Evolutionary conservation across 2,329 filamentous ascomycete species (phyloP), one percentile per base, ranked within the genome.

Genomic region (Aspergillus sp.): DNA sequence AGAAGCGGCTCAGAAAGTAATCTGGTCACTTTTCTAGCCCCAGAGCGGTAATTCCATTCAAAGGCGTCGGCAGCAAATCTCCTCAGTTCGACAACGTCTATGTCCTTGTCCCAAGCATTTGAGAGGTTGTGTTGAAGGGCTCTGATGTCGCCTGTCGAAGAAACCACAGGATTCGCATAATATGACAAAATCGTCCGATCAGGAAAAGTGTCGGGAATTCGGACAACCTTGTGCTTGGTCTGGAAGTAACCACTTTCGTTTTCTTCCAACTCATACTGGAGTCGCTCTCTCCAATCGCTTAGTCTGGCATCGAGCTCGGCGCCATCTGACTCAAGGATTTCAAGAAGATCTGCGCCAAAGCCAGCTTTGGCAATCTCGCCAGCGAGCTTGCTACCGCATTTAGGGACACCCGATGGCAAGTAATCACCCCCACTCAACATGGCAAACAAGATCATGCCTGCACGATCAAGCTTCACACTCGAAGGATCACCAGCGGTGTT

Each of bases 361-460:
- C 93, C 92, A 55, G 92, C 95, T 69, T 86, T 86, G 36, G 93
- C 93, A 57, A 95, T 96, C 73, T 97, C 92, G 66, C 90, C 95
- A 0, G 95, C 94, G 10, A 93, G 82, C 71, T 94, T 96, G 52
- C 92, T 86, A 1, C 95, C 95, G 68, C 93, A 96, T 3, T 91
- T 90, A 0, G 90, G 88, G 15, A 99, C 89, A 0, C 95, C 95
- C 58, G 92, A 90, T 0, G 93, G 91, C 0, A 94, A 82, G 68
- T 99, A 99, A 75, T 99, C 95, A 6, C 95, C 95, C 6, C 95
- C 95, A 67, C 93, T 97, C 85, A 99, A 92, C 63, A 99, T 80
- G 0, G 95, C 95, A 19, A 98, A 90, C 11, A 99, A 79, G 21
- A 98, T 89, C 93, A 99, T 96, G 0, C 92, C 94, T 64, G 95